phyloP scores from a whole-genome alignment of 768 basidiomycete species.

The Russula sp. region DNA sequence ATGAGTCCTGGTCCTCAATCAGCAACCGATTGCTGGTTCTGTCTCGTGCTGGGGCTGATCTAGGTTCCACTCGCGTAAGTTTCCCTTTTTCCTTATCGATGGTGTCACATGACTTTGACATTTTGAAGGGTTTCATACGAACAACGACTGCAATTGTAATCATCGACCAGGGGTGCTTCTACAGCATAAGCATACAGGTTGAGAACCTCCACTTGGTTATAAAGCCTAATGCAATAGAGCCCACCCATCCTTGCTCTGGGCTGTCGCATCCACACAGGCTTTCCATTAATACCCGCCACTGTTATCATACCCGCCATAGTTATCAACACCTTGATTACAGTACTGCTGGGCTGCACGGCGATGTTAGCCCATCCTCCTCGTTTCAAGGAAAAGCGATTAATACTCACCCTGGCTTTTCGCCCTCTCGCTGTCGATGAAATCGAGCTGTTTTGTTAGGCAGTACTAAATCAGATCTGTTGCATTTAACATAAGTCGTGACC shows the following conservation, averaged over 20 bases:
- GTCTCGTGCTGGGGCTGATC: not conserved
- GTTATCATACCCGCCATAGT: not conserved
- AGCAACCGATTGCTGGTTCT: not conserved
- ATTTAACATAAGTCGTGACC: conserved; percentile 18
- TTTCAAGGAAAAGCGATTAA: not conserved
- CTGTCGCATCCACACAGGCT: not conserved
- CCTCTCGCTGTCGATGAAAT: conserved; percentile 45
- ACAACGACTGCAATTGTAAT: too few species aligned
- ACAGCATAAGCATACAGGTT: conserved; percentile 1
- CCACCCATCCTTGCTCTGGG: not conserved
- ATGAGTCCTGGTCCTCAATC: not conserved
- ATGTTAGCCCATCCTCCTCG: not conserved
- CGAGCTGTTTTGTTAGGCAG: conserved; percentile 37
- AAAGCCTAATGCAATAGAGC: not conserved
- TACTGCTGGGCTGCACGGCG: not conserved
- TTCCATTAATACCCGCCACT: not conserved
- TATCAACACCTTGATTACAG: not conserved
- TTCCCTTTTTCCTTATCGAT: not conserved
- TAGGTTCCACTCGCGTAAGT: not conserved
- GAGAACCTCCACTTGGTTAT: not conserved
- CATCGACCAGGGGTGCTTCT: not conserved
- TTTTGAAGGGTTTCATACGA: not conserved
- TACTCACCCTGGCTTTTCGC: conserved; percentile 41
- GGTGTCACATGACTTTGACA: not conserved
- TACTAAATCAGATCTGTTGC: not conserved